Conservation (phyloP, 2,329 filamentous ascomycete genomes). For the Fusarium tjaetaba region DNA sequence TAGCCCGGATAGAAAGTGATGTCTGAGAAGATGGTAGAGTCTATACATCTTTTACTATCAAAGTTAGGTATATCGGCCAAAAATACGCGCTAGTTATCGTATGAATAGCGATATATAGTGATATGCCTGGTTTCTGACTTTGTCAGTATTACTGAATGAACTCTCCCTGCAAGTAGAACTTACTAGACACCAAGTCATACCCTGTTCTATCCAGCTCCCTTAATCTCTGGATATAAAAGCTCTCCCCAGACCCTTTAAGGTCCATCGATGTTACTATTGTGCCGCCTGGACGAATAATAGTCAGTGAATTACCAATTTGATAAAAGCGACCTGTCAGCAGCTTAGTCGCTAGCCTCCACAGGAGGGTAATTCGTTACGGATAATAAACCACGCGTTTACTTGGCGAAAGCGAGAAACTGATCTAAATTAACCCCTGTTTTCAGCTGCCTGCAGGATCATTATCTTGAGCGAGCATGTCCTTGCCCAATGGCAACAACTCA, state of each 20-base stretch:
- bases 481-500: not conserved
- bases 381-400: no score
- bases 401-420: not conserved
- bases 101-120: no score
- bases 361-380: not conserved
- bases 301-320: not conserved
- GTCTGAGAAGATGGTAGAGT: not conserved
- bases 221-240: not conserved
- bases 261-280: not conserved
- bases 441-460: not conserved
- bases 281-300: not conserved
- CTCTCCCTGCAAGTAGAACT: no score
- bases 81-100: no score
- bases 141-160: no score
- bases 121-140: not conserved
- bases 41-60: not conserved
- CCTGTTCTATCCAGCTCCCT: not conserved
- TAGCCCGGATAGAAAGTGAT: not conserved
- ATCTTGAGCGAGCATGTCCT: not conserved
- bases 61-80: not conserved
- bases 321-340: not conserved
- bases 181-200: no score
- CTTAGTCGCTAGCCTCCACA: no score
- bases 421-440: not conserved
- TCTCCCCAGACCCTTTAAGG: not conserved